phyloP scores from a whole-genome alignment of 805 yeast genomes.

The Metschnikowia chrysomelidarum region DNA sequence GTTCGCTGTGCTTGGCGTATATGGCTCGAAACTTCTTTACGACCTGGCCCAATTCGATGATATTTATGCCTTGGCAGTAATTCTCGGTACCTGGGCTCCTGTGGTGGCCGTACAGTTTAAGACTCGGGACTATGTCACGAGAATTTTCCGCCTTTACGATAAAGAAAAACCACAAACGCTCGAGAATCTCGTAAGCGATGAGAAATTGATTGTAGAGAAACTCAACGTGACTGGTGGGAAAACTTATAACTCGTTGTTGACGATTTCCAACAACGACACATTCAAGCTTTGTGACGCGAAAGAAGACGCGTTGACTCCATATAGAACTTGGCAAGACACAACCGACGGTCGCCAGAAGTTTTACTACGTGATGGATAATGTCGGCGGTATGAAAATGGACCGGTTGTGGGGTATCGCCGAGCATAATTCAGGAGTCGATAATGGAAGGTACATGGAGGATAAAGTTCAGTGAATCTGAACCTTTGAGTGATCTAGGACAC shows the following conservation, averaged over 20 bases:
- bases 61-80: constrained; percentile 42
- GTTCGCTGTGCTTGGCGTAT: constrained; percentile 57
- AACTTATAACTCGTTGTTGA: constrained; percentile 60
- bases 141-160: constrained; percentile 69
- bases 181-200: constrained; percentile 59
- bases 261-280: constrained; percentile 34
- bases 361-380: constrained; percentile 65
- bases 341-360: constrained; percentile 34
- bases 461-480: not conserved
- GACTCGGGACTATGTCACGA: constrained; percentile 64
- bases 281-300: constrained; percentile 34
- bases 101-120: constrained; percentile 47
- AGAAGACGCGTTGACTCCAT: constrained; percentile 22
- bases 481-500: not conserved
- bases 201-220: constrained; percentile 65
- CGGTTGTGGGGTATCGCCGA: constrained; percentile 84
- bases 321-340: constrained; percentile 38
- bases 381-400: constrained; percentile 83
- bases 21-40: constrained; percentile 58
- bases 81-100: constrained; percentile 57
- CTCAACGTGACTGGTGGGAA: constrained; percentile 65
- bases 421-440: constrained; percentile 59
- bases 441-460: constrained; percentile 50
- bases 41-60: constrained; percentile 55
- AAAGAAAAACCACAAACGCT: constrained; percentile 60